phyloP scores from a whole-genome alignment of 305 asterid genomes.

The Fraxinus albicans region DNA sequence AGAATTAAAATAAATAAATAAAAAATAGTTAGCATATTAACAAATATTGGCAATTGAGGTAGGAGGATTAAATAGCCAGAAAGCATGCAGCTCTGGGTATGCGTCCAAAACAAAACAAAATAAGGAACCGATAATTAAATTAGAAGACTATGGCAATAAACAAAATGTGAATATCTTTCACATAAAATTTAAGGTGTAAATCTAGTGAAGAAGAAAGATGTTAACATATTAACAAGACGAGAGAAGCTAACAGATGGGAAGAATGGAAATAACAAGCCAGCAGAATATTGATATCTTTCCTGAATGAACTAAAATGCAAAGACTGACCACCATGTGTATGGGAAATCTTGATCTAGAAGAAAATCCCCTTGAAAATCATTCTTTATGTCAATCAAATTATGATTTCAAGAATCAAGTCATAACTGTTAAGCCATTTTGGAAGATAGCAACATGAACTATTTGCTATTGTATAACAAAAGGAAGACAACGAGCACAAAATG shows the following conservation, averaged over 20 bases:
- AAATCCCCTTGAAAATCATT: background rate
- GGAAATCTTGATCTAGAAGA: background rate
- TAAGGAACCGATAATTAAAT: background rate
- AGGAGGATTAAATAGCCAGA: background rate
- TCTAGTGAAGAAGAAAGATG: background rate
- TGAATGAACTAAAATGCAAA: background rate
- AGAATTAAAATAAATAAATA: background rate
- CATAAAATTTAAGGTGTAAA: background rate
- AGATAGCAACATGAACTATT: conserved; percentile 3
- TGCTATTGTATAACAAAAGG: conserved; percentile 8
- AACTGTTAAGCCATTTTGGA: conserved; percentile 14
- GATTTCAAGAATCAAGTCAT: conserved; percentile 7
- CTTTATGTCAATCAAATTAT: conserved; percentile 7
- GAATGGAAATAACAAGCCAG: background rate
- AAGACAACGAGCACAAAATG: conserved; percentile 5
- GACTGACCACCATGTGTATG: background rate
- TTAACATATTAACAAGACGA: background rate
- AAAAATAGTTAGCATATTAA: background rate
- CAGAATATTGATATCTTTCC: background rate
- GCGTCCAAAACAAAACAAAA: background rate
- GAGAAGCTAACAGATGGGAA: background rate
- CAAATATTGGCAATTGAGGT: background rate
- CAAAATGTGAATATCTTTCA: background rate
- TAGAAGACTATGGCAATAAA: background rate
- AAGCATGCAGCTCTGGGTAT: background rate